Base-by-base conservation (phyloP, 208 protist genomes). In the Leishmania braziliensis region DNA sequence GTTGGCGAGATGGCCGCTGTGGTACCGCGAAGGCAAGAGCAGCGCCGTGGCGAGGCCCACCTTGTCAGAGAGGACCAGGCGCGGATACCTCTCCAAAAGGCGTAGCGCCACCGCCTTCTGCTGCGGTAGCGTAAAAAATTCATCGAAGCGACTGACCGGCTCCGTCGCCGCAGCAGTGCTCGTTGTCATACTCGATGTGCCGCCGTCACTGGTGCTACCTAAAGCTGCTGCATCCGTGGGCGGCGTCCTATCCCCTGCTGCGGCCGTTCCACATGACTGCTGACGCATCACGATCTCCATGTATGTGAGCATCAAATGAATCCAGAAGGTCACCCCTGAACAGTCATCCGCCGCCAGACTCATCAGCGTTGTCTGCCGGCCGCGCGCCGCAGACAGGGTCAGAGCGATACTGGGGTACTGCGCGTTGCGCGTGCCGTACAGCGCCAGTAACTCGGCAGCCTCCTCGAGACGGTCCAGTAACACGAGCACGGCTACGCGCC, bases 401-500 rank as follows among this genome's bases (percentile, higher is more conserved):
- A 96, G 79, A 10, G 93, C 91, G 36, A 95, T 78, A 29, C 74
- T 91, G 5, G 89, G 81, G 77, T 97, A 97, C 29, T 90, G 81
- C 18, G 88, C 81, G 76, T 94, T 87, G 69, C 78, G 77, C 20
- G 78, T 58, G 75, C 80, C 85, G 86, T 93, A 85, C 78, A 84
- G 77, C 14, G 83, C 80, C 3, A 97, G 84, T 76, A 97, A 74
- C 80, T 88, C 74, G 20, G 90, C 84, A 1, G 94, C 94, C 53
- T 92, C 88, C 2, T 78, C 79, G 10, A 93, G 78, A 1, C 78
- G 82, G 36, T 86, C 87, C 81, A 95, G 82, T 60, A 92, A 81
- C 14, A 92, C 84, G 29, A 96, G 86, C 78, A 97, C 83, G 66
- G 90, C 88, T 43, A 92, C 91, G 29, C 92, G 91, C 36, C 94